Evolutionary conservation across 2,329 filamentous ascomycete species (phyloP).

Genomic region (Calonectria crousiana): DNA sequence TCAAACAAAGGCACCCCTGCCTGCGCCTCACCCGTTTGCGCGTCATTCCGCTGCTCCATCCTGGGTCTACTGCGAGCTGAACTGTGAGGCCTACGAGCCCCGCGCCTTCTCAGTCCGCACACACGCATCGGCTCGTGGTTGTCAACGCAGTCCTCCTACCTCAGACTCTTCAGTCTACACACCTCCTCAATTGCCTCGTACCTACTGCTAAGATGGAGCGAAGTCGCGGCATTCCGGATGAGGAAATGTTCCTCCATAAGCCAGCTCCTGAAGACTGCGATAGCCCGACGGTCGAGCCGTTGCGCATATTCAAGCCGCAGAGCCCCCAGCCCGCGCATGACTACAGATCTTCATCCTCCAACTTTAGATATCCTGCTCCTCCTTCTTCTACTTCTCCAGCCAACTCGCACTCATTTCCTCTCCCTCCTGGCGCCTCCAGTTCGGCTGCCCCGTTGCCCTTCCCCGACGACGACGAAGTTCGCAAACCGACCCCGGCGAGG

Average conservation of each 20-base stretch:
- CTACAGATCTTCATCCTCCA: slow-evolving; percentile 50
- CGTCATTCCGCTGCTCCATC: slow-evolving; percentile 3
- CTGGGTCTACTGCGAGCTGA: neutral
- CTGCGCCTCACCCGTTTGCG: slow-evolving; percentile 14
- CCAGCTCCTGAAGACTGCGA: slow-evolving; percentile 67
- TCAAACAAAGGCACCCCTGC: slow-evolving; percentile 8
- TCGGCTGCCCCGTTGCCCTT: slow-evolving; percentile 77
- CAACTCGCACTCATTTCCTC: slow-evolving; percentile 69
- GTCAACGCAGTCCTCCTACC: neutral
- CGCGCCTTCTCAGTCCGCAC: slow-evolving; percentile 5
- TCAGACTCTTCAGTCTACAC: neutral
- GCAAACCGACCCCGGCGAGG: slow-evolving; percentile 59
- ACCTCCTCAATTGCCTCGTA: slow-evolving; percentile 22
- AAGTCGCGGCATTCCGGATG: slow-evolving; percentile 76
- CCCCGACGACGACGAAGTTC: slow-evolving; percentile 75
- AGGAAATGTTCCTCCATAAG: slow-evolving; percentile 84
- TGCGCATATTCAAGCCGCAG: slow-evolving; percentile 86
- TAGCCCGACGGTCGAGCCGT: slow-evolving; percentile 84
- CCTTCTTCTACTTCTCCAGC: slow-evolving; percentile 55
- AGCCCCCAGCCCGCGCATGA: slow-evolving; percentile 69
- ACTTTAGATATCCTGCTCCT: slow-evolving; percentile 65
- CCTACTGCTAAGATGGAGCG: slow-evolving; percentile 58
- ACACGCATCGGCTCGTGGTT: neutral
- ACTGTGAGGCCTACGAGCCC: slow-evolving; percentile 10
- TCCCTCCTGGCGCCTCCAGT: slow-evolving; percentile 77